Percentiles rank a stretch among this genome's conserved stretches.
Evolutionary conservation across 1,139 yeast genomes (phyloP).

Genomic region (Zygosaccharomyces pseudobailii): DNA sequence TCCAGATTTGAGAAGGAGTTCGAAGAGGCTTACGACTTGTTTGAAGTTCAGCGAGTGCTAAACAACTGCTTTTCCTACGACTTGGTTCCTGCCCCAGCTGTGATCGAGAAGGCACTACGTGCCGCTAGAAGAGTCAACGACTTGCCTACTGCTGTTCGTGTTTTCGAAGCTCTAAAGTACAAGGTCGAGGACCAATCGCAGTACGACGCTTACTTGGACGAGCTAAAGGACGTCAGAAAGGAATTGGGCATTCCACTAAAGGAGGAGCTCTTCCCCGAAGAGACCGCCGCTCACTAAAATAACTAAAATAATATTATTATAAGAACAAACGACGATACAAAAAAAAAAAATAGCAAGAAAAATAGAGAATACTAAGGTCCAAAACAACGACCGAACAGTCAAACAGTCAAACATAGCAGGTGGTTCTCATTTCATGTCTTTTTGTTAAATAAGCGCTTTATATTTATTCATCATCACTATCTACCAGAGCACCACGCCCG

Average conservation of each 20-base stretch:
- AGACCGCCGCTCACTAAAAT: conserved; percentile 10
- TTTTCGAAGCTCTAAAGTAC: conserved; percentile 87
- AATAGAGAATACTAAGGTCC: conserved; percentile 4
- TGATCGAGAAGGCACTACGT: conserved; percentile 89
- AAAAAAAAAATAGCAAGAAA: neutral
- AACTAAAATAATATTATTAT: conserved; percentile 1
- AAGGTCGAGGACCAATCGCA: conserved; percentile 93
- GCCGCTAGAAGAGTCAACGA: conserved; percentile 99
- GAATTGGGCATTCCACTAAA: conserved; percentile 92
- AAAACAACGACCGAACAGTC: neutral
- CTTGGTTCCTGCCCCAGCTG: conserved; percentile 96
- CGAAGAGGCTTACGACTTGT: conserved; percentile 95
- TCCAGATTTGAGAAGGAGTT: conserved; percentile 92
- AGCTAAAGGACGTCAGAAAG: conserved; percentile 84
- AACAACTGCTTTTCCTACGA: conserved; percentile 98
- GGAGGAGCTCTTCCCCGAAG: conserved; percentile 67
- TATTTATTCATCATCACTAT: conserved; percentile 21
- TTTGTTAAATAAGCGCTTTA: neutral
- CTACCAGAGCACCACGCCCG: conserved; percentile 7
- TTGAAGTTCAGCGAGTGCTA: conserved; percentile 90
- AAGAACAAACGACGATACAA: conserved; percentile 2
- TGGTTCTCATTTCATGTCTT: neutral
- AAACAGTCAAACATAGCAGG: neutral
- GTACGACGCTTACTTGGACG: conserved; percentile 93
- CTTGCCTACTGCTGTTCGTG: conserved; percentile 97